phyloP scores from a whole-genome alignment of 306 rosid species.

The Begonia masoniana region DNA sequence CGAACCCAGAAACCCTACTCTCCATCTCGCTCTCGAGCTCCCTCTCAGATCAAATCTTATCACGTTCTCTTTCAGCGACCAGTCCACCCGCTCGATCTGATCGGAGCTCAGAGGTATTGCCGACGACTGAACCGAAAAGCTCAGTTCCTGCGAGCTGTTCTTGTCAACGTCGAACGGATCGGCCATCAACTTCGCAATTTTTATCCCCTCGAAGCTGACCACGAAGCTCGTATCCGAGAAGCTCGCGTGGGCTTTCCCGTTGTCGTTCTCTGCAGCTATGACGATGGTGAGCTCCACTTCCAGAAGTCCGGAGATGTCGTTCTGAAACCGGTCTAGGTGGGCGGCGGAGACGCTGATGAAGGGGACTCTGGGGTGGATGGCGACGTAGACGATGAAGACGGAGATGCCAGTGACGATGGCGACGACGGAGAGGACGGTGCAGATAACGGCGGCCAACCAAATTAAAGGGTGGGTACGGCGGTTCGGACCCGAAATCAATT shows the following conservation, averaged over 20 bases:
- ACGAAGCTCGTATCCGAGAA: constrained; percentile 39
- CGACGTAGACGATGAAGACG: constrained; percentile 40
- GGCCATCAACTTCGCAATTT: constrained; percentile 35
- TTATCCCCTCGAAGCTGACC: constrained; percentile 34
- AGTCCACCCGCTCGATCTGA: constrained; percentile 31
- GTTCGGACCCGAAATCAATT: neutral
- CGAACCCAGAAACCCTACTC: constrained; percentile 49
- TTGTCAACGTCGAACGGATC: constrained; percentile 33
- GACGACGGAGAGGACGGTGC: constrained; percentile 43
- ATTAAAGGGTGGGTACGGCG: constrained; percentile 32
- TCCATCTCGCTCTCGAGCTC: constrained; percentile 40
- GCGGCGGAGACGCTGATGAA: constrained; percentile 30
- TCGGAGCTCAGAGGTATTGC: constrained; percentile 39
- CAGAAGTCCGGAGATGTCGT: constrained; percentile 34
- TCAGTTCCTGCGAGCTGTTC: constrained; percentile 21
- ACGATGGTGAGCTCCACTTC: constrained; percentile 33
- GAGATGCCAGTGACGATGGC: constrained; percentile 41
- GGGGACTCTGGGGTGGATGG: constrained; percentile 74
- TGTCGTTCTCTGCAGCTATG: constrained; percentile 53
- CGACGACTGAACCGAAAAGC: constrained; percentile 29
- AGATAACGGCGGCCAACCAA: constrained; percentile 48
- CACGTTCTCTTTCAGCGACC: constrained; percentile 29
- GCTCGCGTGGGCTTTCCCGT: constrained; percentile 53
- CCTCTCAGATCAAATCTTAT: constrained; percentile 47
- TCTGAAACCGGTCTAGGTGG: constrained; percentile 26